Conservation (phyloP, 208 protist species). For the Acanthamoeba lenticulata region DNA sequence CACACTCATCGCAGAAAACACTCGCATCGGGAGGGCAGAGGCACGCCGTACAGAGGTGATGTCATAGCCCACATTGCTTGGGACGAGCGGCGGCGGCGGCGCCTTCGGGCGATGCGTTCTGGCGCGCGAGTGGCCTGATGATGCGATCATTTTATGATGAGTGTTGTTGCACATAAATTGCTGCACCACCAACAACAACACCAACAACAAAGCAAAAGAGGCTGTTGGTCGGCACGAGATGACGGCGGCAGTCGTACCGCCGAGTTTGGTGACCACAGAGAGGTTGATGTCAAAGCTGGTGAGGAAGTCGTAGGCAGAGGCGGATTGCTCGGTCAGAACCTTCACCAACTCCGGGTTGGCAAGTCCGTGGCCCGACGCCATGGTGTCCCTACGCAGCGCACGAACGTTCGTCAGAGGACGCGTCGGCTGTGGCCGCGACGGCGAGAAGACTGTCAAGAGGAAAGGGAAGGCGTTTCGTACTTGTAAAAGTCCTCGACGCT, state of each 20-base stretch:
- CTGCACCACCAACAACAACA: neutral
- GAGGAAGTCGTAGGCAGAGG: slow-evolving; percentile 90
- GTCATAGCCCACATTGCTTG: slow-evolving; percentile 12
- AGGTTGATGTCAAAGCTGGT: slow-evolving; percentile 89
- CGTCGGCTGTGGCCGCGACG: neutral
- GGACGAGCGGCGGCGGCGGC: neutral
- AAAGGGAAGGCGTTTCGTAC: slow-evolving; percentile 68
- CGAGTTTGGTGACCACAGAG: slow-evolving; percentile 90
- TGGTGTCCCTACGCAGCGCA: neutral
- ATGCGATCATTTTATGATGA: neutral
- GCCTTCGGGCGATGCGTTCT: slow-evolving; percentile 31
- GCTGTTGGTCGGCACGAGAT: neutral
- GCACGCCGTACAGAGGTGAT: slow-evolving; percentile 6
- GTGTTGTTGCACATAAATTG: neutral
- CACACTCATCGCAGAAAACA: neutral
- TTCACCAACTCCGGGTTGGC: slow-evolving; percentile 87
- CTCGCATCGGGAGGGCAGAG: neutral
- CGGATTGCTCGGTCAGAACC: slow-evolving; percentile 89
- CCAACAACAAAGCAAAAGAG: neutral
- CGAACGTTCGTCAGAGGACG: neutral
- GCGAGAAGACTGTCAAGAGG: neutral
- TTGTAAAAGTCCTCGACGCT: slow-evolving; percentile 76
- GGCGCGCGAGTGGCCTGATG: slow-evolving; percentile 37
- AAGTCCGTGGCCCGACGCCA: slow-evolving; percentile 41
- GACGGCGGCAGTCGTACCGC: slow-evolving; percentile 82